phyloP scores from a whole-genome alignment of 2,329 filamentous ascomycete genomes.

The Colletotrichum karsti region DNA sequence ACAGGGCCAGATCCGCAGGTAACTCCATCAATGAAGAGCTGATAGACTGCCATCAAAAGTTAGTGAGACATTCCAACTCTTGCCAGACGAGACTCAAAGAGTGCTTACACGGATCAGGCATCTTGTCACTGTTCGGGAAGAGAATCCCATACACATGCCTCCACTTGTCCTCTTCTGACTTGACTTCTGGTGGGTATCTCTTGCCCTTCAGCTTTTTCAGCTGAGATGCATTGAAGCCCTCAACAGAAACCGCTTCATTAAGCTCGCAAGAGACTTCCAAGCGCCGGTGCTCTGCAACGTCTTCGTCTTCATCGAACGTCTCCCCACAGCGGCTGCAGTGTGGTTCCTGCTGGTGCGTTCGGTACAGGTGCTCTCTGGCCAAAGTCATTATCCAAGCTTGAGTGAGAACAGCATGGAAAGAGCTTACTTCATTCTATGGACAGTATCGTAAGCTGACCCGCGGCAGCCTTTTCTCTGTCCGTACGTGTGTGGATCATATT shows the following conservation, averaged over 20 bases:
- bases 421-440: background rate
- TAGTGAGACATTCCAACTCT: too few relatives aligned
- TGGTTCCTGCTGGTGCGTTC: rapidly evolving
- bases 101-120: too few relatives aligned
- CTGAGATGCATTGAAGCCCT: background rate
- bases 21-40: too few relatives aligned
- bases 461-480: background rate
- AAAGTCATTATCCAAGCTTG: rapidly evolving
- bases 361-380: background rate
- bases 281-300: rapidly evolving
- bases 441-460: background rate
- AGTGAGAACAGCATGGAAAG: too few relatives aligned
- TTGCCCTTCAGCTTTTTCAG: background rate
- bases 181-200: too few relatives aligned
- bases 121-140: too few relatives aligned
- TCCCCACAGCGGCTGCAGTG: background rate
- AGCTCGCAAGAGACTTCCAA: background rate
- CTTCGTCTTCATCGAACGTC: rapidly evolving
- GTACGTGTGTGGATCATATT: rapidly evolving
- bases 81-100: too few relatives aligned
- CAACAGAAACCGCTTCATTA: rapidly evolving
- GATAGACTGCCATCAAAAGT: too few relatives aligned
- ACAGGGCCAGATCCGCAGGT: too few relatives aligned
- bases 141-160: too few relatives aligned
- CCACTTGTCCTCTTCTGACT: too few relatives aligned